Base-by-base conservation (phyloP, 352 stramenopile genomes). In the Phytophthora pseudosyringae region DNA sequence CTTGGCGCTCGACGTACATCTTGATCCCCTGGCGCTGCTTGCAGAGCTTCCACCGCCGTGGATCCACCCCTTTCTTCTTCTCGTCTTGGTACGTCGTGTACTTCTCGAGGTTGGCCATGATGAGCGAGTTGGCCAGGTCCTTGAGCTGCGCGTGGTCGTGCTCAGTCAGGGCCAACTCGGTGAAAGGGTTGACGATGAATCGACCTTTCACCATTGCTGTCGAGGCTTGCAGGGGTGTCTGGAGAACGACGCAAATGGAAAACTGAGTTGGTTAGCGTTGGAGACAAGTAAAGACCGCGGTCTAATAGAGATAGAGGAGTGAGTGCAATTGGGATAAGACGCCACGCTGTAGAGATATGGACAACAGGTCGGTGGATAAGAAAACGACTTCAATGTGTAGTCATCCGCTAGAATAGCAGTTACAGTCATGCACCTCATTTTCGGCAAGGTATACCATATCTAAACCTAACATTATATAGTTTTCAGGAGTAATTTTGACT, bases 1-100 rank as follows among this genome's bases (percentile, higher is more conserved):
- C 65, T 53, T 49, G 41, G 21, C 65, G 59, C 31, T 70, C 49
- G 5, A 61, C 47, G 36, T 75, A 83, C 58, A 78, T 79, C 10
- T 65, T 63, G 39, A 86, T 49, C 0, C 64, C 57, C 59, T 86
- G 45, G 18, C 70, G 73, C 48, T 83, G 51, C 55, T 78, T 81
- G 63, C 69, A 67, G 1, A 78, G 53, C 46, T 83, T 81, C 73
- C 76, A 82, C 4, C 47, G 55, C 28, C 55, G 64, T 36, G 50
- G 16, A 39, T 86, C 60, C 1, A 81, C 49, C n/a, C 38, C 44
- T 28, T 66, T 73, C 8, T 38, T 54, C 35, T 62, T 69, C 38
- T 70, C 46, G 15, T 66, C 59, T 13, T 67, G 65, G 18, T 62
- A 68, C n/a, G 7, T 51, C 9, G 45, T 64, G 50, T 68, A 75